phyloP scores from a whole-genome alignment of 1,284 basidiomycete species.

The Pterulicium gracile region DNA sequence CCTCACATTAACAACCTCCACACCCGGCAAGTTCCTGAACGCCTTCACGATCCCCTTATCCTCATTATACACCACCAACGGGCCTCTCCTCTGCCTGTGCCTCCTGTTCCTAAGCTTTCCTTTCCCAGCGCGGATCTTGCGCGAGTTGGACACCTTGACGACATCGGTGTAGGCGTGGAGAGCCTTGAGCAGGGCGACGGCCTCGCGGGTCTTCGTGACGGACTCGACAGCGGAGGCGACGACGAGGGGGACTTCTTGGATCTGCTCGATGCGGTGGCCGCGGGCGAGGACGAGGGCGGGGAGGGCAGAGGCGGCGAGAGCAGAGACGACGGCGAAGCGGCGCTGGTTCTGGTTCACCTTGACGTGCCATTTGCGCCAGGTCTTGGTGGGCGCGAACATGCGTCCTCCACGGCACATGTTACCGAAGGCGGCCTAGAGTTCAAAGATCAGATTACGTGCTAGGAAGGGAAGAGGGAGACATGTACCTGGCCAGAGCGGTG shows the following conservation, averaged over 20 bases:
- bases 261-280: constrained; percentile 97
- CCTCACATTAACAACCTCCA: constrained; percentile 93
- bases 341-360: constrained; percentile 99
- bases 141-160: constrained; percentile 94
- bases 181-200: constrained; percentile 87
- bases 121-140: constrained; percentile 95
- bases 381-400: constrained; percentile 99
- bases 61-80: constrained; percentile 95
- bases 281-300: constrained; percentile 98
- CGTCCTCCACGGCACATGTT: constrained; percentile 99
- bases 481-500: constrained; percentile 92
- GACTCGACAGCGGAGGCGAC: constrained; percentile 74
- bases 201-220: constrained; percentile 96
- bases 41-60: constrained; percentile 97
- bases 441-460: not conserved
- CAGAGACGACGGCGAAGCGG: constrained; percentile 96
- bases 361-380: constrained; percentile 99
- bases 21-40: constrained; percentile 98
- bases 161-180: constrained; percentile 92
- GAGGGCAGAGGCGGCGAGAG: constrained; percentile 94
- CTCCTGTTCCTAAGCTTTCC: constrained; percentile 97
- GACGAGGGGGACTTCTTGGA: constrained; percentile 96
- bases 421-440: constrained; percentile 84
- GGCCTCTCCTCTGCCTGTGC: constrained; percentile 95
- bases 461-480: constrained; percentile 6